Conservation (phyloP, 345 rosid genomes). For the Sonneratia alba region DNA sequence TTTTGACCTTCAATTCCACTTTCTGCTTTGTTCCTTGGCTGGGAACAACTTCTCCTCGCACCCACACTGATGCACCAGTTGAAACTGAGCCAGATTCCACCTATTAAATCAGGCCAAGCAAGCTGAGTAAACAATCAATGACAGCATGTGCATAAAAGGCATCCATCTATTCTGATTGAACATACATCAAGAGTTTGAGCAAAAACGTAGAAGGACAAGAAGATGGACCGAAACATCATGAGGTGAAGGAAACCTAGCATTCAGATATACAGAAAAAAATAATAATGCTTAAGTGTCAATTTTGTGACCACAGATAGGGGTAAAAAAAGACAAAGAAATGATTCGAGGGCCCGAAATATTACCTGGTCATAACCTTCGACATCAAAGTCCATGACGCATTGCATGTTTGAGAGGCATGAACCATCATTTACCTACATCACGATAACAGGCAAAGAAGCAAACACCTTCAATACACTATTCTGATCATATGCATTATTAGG, state of each 20-base stretch:
- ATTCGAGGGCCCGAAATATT: background rate
- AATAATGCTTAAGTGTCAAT: background rate
- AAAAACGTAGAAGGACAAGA: background rate
- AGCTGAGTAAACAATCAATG: background rate
- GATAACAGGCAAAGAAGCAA: background rate
- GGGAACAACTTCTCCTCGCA: constrained; percentile 68
- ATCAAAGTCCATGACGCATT: constrained; percentile 78
- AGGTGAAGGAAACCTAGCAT: background rate
- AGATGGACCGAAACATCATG: background rate
- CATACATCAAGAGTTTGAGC: background rate
- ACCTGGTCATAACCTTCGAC: constrained; percentile 93
- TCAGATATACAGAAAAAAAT: background rate
- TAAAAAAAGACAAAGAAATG: no score
- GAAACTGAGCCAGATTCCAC: constrained; percentile 70
- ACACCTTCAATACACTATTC: background rate
- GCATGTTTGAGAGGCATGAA: constrained; percentile 88
- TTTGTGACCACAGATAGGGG: no score
- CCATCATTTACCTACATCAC: constrained; percentile 73
- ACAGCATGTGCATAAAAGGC: background rate
- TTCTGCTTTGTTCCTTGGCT: constrained; percentile 96
- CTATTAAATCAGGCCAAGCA: constrained; percentile 19
- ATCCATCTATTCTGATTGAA: background rate
- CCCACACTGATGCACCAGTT: constrained; percentile 79
- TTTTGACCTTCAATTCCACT: constrained; percentile 74
- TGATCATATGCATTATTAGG: background rate